Base-by-base conservation (phyloP, 140 eudicot species). In the Anethum foeniculum region DNA sequence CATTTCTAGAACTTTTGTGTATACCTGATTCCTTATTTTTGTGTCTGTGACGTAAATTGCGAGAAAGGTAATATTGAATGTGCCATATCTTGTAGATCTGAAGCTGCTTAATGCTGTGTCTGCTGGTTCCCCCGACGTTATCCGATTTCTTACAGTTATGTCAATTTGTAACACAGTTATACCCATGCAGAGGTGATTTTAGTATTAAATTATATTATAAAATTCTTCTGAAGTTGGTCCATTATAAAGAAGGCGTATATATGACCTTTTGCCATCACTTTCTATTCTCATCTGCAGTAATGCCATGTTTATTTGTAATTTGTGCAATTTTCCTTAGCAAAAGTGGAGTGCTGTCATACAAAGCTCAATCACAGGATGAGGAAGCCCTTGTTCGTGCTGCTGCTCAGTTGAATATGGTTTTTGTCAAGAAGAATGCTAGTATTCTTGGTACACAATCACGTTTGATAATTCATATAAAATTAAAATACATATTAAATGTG, bases 311-410 rank as follows among this genome's bases (percentile, higher is more conserved):
- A 49, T 73, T 28, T 62, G 19, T 77, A 68, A 18, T 83, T 48
- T 28, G 16, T 27, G 38, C 32, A 71, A 58, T 67, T 44, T 43
- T 73, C 81, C 80, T 19, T 81, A 94, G 99, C 81, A 83, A 92
- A 78, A 85, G 77, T 85, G 99, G 97, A 69, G 84, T 75, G 75
- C 83, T 90, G 67, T 84, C 88, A 44, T 92, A 94, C 76, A 94
- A 92, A 88, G 96, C 99, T 18, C 99, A 92, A 81, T 94, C 99
- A 46, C 99, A 92, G 90, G 99, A 94, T 85, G 97, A 94, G 85
- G 99, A 94, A 90, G 99, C 97, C 84, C 90, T 94, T 76, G 99
- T 94, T 79, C 95, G 89, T 81, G 99, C 95, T 80, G 99, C 99
- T 88, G 93, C 99, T 83, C 81, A 85, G 34, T 82, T 94, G 90